Evolutionary conservation across 331 rosid genomes (phyloP), one percentile per base, ranked within the genome.

Genomic region (Rosa hybrid): DNA sequence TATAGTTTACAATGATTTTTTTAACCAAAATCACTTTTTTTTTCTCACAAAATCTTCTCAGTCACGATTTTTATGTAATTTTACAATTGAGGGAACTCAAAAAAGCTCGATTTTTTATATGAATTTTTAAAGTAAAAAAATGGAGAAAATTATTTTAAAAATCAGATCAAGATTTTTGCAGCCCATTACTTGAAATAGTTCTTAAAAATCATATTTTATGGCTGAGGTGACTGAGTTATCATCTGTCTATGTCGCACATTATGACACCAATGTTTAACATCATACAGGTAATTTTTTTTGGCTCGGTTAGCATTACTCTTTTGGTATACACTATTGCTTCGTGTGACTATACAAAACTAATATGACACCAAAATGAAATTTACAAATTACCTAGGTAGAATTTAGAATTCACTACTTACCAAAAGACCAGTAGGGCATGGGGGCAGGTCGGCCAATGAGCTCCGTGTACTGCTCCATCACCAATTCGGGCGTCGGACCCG

Each of bases 341-440:
- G 6, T n/a, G 34, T 59, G 16, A 59, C 34, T 0, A 8, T 9
- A 57, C 14, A 57, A 34, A 27, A 13, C n/a, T 13, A 27, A 1
- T 13, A 13, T 10, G 45, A 21, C 39, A 1, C 11, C 18, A 17
- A 18, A 75, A 18, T 54, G 8, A 14, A 68, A 68, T 65, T 6
- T 65, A 38, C 0, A 17, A 38, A 10, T 63, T 62, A 62, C 68
- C 11, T 13, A 63, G 20, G 6, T 27, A 27, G 9, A 27, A 5
- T 4, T 27, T 45, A 13, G 10, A 60, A 60, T 9, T 21, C 8
- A 62, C 38, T 25, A 84, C 91, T 82, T 90, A 94, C 98, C 98
- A 60, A 94, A 94, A 46, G 97, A 92, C 98, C 97, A 94, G 50
- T 91, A 94, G 12, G 95, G 97, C 95, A 94, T 84, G 0, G 92